These are phyloP conservation scores for Rubroboletus pulcherrimus DNA, from an alignment of 768 basidiomycete genomes.

Conservation along the genomic window DNA sequence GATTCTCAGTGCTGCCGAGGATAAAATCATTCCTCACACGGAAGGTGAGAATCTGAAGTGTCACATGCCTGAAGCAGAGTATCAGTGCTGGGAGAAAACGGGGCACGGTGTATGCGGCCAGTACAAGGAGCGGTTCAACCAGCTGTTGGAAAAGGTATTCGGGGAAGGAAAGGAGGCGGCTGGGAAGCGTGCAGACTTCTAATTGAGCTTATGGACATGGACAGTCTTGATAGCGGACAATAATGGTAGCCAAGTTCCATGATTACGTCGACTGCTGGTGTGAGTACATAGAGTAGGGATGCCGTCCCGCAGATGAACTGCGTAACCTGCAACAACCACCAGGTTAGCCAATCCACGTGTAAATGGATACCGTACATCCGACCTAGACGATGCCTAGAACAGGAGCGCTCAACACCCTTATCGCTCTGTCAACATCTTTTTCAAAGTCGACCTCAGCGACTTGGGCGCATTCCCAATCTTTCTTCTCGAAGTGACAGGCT, in stretches of 20 bases:
- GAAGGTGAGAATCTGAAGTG: constrained; percentile 52
- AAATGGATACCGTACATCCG: neutral
- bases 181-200: neutral
- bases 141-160: constrained; percentile 52
- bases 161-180: constrained; percentile 40
- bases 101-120: constrained; percentile 65
- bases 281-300: neutral
- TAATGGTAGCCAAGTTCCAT: neutral
- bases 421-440: constrained; percentile 37
- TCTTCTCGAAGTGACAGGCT: constrained; percentile 39
- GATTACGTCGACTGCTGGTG: neutral
- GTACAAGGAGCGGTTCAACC: constrained; percentile 46
- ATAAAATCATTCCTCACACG: constrained; percentile 49
- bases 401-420: constrained; percentile 1
- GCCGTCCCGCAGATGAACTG: neutral
- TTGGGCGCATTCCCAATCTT: constrained; percentile 39
- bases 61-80: constrained; percentile 55
- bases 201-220: neutral
- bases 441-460: constrained; percentile 37
- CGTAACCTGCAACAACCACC: neutral
- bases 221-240: neutral
- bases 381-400: constrained; percentile 2
- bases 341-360: neutral
- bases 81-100: constrained; percentile 54
- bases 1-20: constrained; percentile 66